Evolutionary conservation across 129 eudicot species (phyloP).

Genomic region (Chrysanthemum seticuspe): DNA sequence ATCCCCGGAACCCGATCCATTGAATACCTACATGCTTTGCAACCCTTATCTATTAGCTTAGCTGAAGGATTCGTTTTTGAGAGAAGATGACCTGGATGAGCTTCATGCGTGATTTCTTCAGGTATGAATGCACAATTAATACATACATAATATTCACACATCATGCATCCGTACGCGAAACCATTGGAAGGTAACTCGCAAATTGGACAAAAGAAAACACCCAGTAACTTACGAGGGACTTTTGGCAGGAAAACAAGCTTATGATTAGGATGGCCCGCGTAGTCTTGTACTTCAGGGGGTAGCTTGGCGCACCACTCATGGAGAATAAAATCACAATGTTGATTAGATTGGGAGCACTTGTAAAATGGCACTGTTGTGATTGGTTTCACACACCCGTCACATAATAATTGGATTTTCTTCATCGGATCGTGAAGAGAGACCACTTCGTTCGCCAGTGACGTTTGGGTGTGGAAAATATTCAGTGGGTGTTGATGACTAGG

Average conservation of each 20-base stretch:
- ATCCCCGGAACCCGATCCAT: neutral
- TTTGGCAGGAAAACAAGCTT: too few relatives aligned
- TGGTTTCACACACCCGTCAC: too few relatives aligned
- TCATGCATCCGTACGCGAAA: slow-evolving; percentile 8
- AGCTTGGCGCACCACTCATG: too few relatives aligned
- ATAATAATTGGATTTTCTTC: too few relatives aligned
- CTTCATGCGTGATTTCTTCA: slow-evolving; percentile 8
- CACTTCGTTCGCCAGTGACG: neutral
- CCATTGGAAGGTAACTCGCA: neutral
- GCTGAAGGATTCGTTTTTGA: neutral
- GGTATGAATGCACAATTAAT: slow-evolving; percentile 12
- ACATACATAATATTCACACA: neutral
- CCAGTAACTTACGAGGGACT: too few relatives aligned
- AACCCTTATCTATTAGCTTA: neutral
- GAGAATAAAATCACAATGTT: too few relatives aligned
- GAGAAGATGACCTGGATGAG: slow-evolving; percentile 7
- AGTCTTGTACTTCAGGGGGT: too few relatives aligned
- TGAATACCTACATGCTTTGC: neutral
- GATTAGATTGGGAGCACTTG: too few relatives aligned
- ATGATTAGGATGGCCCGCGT: too few relatives aligned
- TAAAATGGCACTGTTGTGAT: too few relatives aligned
- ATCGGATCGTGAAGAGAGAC: too few relatives aligned
- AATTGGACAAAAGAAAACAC: too few relatives aligned
- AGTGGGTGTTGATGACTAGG: slow-evolving; percentile 5
- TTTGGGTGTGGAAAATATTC: slow-evolving; percentile 7